Evolutionary conservation across 2,329 filamentous ascomycete species (phyloP), one percentile per base, ranked within the genome.

Genomic region (Didymella exigua): DNA sequence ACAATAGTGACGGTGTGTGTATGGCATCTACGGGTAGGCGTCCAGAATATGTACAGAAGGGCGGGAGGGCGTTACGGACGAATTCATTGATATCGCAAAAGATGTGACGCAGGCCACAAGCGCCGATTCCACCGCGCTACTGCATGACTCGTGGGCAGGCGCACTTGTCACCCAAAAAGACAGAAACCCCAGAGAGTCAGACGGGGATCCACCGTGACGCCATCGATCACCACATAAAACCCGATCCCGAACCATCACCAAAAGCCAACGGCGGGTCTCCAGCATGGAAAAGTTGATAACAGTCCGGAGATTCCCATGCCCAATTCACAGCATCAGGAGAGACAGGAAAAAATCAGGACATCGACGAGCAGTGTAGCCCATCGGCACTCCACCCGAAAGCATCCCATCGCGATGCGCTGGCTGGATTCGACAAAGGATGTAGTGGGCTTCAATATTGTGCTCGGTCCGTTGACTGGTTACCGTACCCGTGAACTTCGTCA

Each of bases 141-240:
- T 31, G 9, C 46, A 49, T 55, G 52, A 55, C 52, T 55, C 52
- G 52, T 21, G 52, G 41, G 14, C 31, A 30, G 27, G 41, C 41
- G 34, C 49, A 44, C 52, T 40, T 43, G 41, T 37, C 41, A 50
- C 27, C 52, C 52, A 49, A 41, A 42, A 19, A 13, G 14, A 16
- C 14, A 26, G 27, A 47, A 33, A 48, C 37, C 43, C 49, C 42
- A 52, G 49, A 52, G 49, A 47, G 31, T 24, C 38, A 41, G 38
- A 41, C 2, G 9, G 4, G 5, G 31, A 33, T 44, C 44, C 51
- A 49, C 52, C 41, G 30, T 55, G 46, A 50, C 52, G 46, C 26
- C 52, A 50, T 55, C 52, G 52, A 55, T 55, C 52, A 55, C 42
- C 52, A 50, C 30, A 37, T 27, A 50, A 55, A 50, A 46, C 10